Evolutionary conservation across 805 yeast species (phyloP).

Genomic region (Saccharomycopsis sp.): DNA sequence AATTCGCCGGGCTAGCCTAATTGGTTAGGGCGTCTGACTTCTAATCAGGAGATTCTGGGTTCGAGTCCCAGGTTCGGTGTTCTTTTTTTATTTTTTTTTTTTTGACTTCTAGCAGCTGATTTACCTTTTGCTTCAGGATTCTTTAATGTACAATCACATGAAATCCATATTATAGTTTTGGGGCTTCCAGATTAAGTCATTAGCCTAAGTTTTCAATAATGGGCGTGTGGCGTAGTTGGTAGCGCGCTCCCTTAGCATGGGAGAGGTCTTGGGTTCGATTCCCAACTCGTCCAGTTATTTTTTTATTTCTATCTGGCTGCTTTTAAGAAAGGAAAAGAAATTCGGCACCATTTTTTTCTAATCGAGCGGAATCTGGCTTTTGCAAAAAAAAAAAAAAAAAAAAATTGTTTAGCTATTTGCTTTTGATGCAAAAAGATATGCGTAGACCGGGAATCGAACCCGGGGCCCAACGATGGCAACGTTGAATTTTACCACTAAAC

Average conservation of each 20-base stretch:
- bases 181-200: not conserved
- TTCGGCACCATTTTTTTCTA: no score
- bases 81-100: not conserved
- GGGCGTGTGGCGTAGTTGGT: slow-evolving; percentile 84
- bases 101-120: not conserved
- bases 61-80: slow-evolving; percentile 5
- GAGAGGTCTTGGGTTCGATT: slow-evolving; percentile 23
- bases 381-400: no score
- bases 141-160: not conserved
- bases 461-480: slow-evolving; percentile 55
- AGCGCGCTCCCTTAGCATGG: slow-evolving; percentile 43
- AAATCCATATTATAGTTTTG: not conserved
- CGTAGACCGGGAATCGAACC: slow-evolving; percentile 56
- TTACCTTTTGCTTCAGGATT: not conserved
- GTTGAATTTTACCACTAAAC: slow-evolving; percentile 52
- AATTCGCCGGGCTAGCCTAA: slow-evolving; percentile 5
- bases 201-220: not conserved
- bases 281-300: slow-evolving; percentile 20
- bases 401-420: no score
- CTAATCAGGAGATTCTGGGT: slow-evolving; percentile 4
- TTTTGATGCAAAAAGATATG: no score
- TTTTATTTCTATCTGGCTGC: no score
- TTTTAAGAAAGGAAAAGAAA: no score
- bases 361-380: no score
- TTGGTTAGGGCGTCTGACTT: slow-evolving; percentile 5